A percentile compares a stretch with the other conserved stretches of the same genome.
phyloP scores from a whole-genome alignment of 345 rosid species.

The Syzygium grande region DNA sequence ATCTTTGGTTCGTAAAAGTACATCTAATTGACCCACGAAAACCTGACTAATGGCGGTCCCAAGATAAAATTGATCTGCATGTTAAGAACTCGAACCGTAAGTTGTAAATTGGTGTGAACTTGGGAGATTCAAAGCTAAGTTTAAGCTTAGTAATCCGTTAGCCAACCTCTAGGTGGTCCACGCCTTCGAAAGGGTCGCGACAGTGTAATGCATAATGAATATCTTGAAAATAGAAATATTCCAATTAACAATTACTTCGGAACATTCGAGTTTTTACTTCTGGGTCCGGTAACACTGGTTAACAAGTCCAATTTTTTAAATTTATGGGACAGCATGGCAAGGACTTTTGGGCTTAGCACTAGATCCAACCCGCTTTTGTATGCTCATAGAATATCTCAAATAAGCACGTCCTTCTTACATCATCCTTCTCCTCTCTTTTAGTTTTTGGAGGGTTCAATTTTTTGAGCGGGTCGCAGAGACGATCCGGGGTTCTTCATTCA shows the following conservation, averaged over 20 bases:
- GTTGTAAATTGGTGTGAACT: no score
- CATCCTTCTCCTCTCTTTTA: neutral
- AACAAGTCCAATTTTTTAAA: neutral
- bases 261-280: no score
- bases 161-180: no score
- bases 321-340: neutral
- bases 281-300: neutral
- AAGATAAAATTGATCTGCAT: no score
- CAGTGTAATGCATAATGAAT: no score
- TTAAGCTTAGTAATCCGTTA: no score
- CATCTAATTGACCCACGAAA: no score
- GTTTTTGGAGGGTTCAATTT: neutral
- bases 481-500: neutral
- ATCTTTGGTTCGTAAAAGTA: no score
- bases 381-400: neutral
- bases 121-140: no score
- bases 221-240: neutral
- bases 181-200: no score
- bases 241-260: neutral
- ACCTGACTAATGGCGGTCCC: no score
- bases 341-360: neutral
- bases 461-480: neutral
- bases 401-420: neutral
- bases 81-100: no score
- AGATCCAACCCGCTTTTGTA: neutral